Evolutionary conservation across 2,329 filamentous ascomycete species (phyloP), one percentile per base, ranked within the genome.

Genomic region (Cryphonectria parasitica): DNA sequence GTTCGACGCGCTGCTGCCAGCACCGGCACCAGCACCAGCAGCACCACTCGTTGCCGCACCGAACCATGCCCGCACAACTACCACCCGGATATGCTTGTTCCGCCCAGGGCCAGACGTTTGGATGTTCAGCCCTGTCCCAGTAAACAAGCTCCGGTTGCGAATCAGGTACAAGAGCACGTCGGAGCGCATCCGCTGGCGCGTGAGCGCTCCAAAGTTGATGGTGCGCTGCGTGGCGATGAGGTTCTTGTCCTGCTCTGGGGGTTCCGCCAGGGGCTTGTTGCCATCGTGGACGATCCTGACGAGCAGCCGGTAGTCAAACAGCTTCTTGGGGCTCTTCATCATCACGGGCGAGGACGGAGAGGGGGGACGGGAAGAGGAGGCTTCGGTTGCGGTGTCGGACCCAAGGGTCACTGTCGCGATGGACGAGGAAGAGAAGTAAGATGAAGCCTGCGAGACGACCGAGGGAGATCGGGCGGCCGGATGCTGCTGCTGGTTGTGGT

Each of bases 271-370:
- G 36, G 36, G 11, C 10, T 39, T 39, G 36, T 39, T 39, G 31
- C 17, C 17, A 13, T 39, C 3, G 13, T 8, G 13, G 19, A 15
- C 7, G 31, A 17, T 41, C 17, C 31, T 70, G 71, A 72, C 69
- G 63, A 65, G 61, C 45, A 72, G 66, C 25, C 69, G 49, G 69
- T 66, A 72, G 68, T 72, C 69, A 49, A 71, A 67, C 15, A 8
- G 19, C 19, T 49, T 22, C 15, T 7, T 22, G 43, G 2, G 22
- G 36, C 13, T 39, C 39, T 49, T 49, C 34, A 19, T 54, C n/a
- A 22, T 49, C 19, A 13, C 36, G 36, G 19, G 17, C 2, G 22
- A 3, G 45, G 45, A 8, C 8, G 45, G 22, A 3, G 45, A 49
- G 17, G 22, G 45, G 7, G 58, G 39, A 25, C 28, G 43, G 15